Percentiles rank a stretch among this genome's conserved stretches.
phyloP scores from a whole-genome alignment of 2,329 filamentous ascomycete genomes.

The Colletotrichum sp. region DNA sequence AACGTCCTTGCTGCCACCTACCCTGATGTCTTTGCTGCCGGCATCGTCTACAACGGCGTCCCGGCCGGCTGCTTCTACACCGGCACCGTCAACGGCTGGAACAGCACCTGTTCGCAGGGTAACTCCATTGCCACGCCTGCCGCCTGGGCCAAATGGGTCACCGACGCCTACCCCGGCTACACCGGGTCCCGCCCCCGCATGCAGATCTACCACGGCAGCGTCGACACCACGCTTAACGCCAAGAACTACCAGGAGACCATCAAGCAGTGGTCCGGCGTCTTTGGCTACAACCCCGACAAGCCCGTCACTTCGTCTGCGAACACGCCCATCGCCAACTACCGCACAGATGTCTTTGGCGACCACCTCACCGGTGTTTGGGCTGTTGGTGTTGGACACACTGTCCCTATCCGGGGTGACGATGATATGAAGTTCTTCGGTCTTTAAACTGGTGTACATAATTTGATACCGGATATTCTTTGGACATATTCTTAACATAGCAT shows the following conservation, averaged over 20 bases:
- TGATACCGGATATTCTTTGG: neutral
- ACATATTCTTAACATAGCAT: neutral
- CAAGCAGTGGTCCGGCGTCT: slow-evolving; percentile 60
- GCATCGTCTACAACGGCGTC: slow-evolving; percentile 55
- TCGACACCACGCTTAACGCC: slow-evolving; percentile 52
- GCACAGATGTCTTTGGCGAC: slow-evolving; percentile 42
- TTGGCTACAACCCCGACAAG: slow-evolving; percentile 40
- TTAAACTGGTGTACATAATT: neutral
- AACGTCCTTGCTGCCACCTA: slow-evolving; percentile 58
- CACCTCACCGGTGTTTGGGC: slow-evolving; percentile 28
- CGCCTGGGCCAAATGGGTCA: slow-evolving; percentile 45
- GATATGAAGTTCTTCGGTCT: slow-evolving; percentile 20
- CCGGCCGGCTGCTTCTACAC: slow-evolving; percentile 59
- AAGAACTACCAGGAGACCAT: slow-evolving; percentile 63
- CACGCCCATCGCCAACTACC: slow-evolving; percentile 40
- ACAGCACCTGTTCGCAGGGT: slow-evolving; percentile 58
- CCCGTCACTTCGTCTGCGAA: slow-evolving; percentile 34
- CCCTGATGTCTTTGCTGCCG: slow-evolving; percentile 58
- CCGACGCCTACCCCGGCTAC: slow-evolving; percentile 56
- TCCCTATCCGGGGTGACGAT: slow-evolving; percentile 15
- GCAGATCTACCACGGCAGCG: slow-evolving; percentile 64
- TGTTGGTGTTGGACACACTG: slow-evolving; percentile 28
- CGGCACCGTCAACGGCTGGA: slow-evolving; percentile 53
- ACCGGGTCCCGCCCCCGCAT: slow-evolving; percentile 56
- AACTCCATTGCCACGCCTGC: slow-evolving; percentile 44